Evolutionary conservation across 1,284 basidiomycete genomes (phyloP).

Genomic region (Dichomitus squalens): DNA sequence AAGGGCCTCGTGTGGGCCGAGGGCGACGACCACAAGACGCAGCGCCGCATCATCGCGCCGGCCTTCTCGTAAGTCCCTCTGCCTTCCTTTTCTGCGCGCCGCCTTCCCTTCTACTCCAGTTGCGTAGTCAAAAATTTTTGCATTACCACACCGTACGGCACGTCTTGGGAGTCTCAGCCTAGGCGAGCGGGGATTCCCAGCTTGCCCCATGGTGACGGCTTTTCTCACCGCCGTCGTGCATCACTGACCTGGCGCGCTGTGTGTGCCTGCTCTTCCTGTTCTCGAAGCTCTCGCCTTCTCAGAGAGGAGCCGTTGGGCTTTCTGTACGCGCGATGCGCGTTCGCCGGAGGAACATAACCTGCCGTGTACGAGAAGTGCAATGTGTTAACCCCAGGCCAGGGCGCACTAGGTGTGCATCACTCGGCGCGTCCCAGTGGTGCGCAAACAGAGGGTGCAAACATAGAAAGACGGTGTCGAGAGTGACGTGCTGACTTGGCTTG

Average conservation of each 20-base stretch:
- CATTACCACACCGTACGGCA: too few relatives aligned
- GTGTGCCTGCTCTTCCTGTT: background rate
- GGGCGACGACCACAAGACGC: constrained; percentile 34
- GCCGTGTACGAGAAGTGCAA: background rate
- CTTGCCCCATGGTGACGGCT: too few relatives aligned
- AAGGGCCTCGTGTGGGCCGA: constrained; percentile 34
- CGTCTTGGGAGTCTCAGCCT: too few relatives aligned
- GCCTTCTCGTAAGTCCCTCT: constrained; percentile 36
- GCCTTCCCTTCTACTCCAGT: background rate
- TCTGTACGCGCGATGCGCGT: background rate
- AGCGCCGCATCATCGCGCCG: constrained; percentile 34
- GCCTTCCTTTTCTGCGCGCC: background rate
- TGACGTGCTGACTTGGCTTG: constrained; percentile 8
- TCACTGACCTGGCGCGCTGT: background rate
- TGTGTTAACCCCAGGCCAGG: background rate
- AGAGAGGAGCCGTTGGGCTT: too few relatives aligned
- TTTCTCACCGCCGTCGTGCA: too few relatives aligned
- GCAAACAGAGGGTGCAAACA: too few relatives aligned
- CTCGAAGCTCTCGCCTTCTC: background rate
- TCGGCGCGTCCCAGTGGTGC: too few relatives aligned
- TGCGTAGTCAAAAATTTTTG: too few relatives aligned
- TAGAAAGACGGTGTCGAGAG: too few relatives aligned
- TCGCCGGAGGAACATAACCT: background rate
- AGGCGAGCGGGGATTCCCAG: too few relatives aligned
- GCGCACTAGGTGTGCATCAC: too few relatives aligned